Conservation (phyloP, 208 protist genomes). For the Spongospora subterranea region DNA sequence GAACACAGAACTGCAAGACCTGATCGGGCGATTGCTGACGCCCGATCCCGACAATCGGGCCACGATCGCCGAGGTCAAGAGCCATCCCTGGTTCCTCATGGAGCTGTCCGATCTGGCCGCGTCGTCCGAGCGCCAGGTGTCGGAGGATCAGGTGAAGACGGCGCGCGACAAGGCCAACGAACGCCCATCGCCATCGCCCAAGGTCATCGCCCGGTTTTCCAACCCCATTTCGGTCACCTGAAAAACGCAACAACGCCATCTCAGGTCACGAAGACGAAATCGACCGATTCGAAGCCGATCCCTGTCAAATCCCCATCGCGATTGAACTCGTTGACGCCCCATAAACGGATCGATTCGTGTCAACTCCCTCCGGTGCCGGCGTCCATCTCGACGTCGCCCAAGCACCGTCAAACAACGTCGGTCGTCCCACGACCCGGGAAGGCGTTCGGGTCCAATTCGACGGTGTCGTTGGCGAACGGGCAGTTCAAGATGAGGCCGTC, state of each 20-base stretch:
- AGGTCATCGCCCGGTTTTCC: not conserved
- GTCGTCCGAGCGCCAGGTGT: not conserved
- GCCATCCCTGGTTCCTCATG: slow-evolving; percentile 59
- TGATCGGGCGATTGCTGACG: slow-evolving; percentile 59
- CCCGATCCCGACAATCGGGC: slow-evolving; percentile 56
- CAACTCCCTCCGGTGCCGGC: not conserved
- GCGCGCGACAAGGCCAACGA: slow-evolving; percentile 30
- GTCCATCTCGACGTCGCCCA: not conserved
- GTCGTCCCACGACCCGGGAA: not conserved
- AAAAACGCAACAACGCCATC: not conserved
- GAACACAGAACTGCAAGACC: slow-evolving; percentile 12
- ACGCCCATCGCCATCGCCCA: not conserved
- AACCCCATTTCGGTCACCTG: not conserved
- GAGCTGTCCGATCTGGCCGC: not conserved
- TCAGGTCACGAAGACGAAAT: not conserved
- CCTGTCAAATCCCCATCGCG: not conserved
- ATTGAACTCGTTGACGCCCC: not conserved
- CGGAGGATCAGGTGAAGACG: not conserved
- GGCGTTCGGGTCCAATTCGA: not conserved
- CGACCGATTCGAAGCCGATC: not conserved
- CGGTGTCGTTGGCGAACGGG: not conserved
- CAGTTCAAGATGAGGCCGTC: not conserved
- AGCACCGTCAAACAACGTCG: not conserved
- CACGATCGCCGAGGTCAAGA: slow-evolving; percentile 56
- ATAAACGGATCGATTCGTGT: not conserved